phyloP scores from a whole-genome alignment of 257 asterid genomes.

The Leonotis leonurus region DNA sequence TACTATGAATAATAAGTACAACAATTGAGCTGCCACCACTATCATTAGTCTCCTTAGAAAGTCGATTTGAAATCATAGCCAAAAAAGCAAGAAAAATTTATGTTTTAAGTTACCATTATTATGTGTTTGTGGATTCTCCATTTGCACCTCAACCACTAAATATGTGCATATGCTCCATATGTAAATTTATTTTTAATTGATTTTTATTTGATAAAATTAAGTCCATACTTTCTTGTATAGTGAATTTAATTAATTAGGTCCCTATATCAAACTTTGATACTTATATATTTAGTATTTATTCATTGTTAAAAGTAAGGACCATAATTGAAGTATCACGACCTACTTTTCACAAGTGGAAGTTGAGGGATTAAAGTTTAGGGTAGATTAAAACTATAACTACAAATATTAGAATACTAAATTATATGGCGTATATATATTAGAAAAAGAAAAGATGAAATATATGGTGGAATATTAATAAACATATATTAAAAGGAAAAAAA shows the following conservation, averaged over 20 bases:
- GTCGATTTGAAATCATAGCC: constrained; percentile 14
- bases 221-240: too few species aligned
- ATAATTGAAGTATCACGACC: not conserved
- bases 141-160: constrained; percentile 26
- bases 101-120: constrained; percentile 19
- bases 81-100: constrained; percentile 12
- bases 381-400: too few species aligned
- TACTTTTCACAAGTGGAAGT: not conserved
- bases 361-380: too few species aligned
- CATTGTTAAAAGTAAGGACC: too few species aligned
- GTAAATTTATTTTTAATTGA: too few species aligned
- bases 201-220: too few species aligned
- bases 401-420: too few species aligned
- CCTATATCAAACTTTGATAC: too few species aligned
- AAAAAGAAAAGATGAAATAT: not conserved
- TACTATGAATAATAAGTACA: constrained; percentile 15
- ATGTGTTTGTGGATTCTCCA: not conserved
- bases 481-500: not conserved
- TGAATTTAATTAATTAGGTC: too few species aligned
- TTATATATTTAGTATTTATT: too few species aligned
- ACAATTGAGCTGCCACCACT: constrained; percentile 17
- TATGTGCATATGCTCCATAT: constrained; percentile 15
- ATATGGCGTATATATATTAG: not conserved
- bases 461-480: not conserved
- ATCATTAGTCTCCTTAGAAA: constrained; percentile 6